Base-by-base conservation (phyloP, 192 early-diverging fungal species). In the Mortierella claussenii region DNA sequence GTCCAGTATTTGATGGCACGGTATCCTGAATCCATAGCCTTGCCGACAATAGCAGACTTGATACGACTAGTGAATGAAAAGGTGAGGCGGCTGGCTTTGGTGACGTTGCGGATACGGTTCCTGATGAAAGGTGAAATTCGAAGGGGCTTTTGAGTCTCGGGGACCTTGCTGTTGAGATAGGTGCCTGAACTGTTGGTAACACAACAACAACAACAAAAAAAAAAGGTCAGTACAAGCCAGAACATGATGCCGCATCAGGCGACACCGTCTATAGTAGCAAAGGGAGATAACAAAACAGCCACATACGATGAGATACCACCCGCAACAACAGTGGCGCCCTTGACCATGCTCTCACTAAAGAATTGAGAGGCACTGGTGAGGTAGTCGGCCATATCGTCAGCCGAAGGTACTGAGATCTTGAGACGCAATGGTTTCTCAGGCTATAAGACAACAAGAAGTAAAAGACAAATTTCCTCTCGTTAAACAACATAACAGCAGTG, bases 111-210 rank as follows among this genome's bases (percentile, higher is more conserved):
- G 33, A 75, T 65, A 15, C 70, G 62, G 20, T 75, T 75, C 56
- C 60, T 75, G 57, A 75, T 75, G 33, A 75, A 60, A 3, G 70
- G 70, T 8, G 70, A 75, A 51, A 75, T 75, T 32, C 32, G 58
- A 40, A 75, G 57, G 4, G 70, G 70, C 4, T 66, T 75, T 28
- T 65, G 62, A 18, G 44, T 75, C 34, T 75, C 70, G 30, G 70
- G 63, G 44, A 75, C 55, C 63, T 49, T 75, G 34, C 55, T 59
- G 63, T 75, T 75, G 28, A 75, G 24, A 32, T 55, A 65, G 3
- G 70, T 37, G 31, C 70, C 46, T 3, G 70, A 75, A 4, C 70
- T 75, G 33, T 27, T 43, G 4, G 17, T 10, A 18, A 28, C n/a
- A n/a, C n/a, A n/a, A n/a, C n/a, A n/a, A n/a, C n/a, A n/a, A n/a